phyloP scores from a whole-genome alignment of 1,139 yeast species.

The Hemisphaericaspora xylanilytica region DNA sequence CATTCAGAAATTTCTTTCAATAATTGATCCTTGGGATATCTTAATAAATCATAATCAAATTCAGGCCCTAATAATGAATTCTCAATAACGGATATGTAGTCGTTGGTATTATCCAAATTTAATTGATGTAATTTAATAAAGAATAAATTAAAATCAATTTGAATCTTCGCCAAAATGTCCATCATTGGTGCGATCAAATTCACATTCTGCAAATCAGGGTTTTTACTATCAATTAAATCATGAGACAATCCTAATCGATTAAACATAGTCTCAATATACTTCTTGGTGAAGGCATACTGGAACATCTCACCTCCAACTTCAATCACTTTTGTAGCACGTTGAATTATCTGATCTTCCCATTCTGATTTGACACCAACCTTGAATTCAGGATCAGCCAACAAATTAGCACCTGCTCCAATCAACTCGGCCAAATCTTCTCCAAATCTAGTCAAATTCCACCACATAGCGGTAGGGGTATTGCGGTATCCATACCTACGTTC shows the following conservation, averaged over 20 bases:
- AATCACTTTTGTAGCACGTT: constrained; percentile 65
- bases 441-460: constrained; percentile 89
- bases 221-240: constrained; percentile 33
- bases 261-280: constrained; percentile 60
- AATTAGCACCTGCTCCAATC: constrained; percentile 62
- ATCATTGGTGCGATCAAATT: constrained; percentile 60
- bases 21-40: constrained; percentile 33
- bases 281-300: constrained; percentile 57
- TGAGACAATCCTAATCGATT: constrained; percentile 63
- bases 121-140: constrained; percentile 60
- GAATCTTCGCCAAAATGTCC: constrained; percentile 57
- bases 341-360: constrained; percentile 50
- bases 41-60: constrained; percentile 19
- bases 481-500: constrained; percentile 69
- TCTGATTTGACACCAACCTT: constrained; percentile 41
- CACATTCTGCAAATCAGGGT: constrained; percentile 39
- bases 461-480: constrained; percentile 80
- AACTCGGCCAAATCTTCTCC: constrained; percentile 85
- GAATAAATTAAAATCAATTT: constrained; percentile 78
- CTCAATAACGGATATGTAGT: constrained; percentile 26
- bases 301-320: constrained; percentile 64
- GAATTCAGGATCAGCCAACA: constrained; percentile 41
- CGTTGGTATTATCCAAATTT: constrained; percentile 16
- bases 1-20: constrained; percentile 33
- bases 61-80: constrained; percentile 19